Evolutionary conservation across 495 filamentous ascomycete species (phyloP).

Genomic region (Ascodesmis nigricans): DNA sequence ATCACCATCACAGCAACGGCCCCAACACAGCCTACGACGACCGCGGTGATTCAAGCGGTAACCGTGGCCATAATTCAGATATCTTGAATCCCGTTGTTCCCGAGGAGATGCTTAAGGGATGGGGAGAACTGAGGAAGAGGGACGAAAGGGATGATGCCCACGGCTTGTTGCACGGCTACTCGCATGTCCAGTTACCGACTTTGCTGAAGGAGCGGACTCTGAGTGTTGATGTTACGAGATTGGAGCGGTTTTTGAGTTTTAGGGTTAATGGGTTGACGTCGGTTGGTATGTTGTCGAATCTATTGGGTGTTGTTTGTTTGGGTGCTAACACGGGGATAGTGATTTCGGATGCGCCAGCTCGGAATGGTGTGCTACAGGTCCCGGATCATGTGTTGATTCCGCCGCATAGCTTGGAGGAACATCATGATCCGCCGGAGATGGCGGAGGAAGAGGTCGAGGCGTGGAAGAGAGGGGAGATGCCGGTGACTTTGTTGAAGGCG

Average conservation of each 20-base stretch:
- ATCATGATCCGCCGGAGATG: constrained; percentile 23
- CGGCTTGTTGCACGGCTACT: constrained; percentile 8
- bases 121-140: too few relatives aligned
- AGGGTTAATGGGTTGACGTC: constrained; percentile 41
- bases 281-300: constrained; percentile 7
- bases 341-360: constrained; percentile 42
- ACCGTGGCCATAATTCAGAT: not conserved
- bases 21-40: constrained; percentile 7
- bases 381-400: constrained; percentile 50
- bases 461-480: constrained; percentile 41
- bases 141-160: constrained; percentile 7
- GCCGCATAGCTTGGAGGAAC: constrained; percentile 24
- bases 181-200: constrained; percentile 44
- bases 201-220: constrained; percentile 37
- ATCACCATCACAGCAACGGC: constrained; percentile 1
- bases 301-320: too few relatives aligned
- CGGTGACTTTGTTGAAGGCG: constrained; percentile 33
- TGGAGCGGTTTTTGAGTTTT: constrained; percentile 38
- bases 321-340: constrained; percentile 32
- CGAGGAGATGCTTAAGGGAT: too few relatives aligned
- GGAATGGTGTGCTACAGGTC: constrained; percentile 59
- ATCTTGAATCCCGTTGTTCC: too few relatives aligned
- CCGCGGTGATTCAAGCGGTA: not conserved
- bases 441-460: constrained; percentile 25
- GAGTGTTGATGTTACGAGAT: constrained; percentile 43